phyloP scores from a whole-genome alignment of 805 yeast genomes.

The Hanseniaspora nectarophila region DNA sequence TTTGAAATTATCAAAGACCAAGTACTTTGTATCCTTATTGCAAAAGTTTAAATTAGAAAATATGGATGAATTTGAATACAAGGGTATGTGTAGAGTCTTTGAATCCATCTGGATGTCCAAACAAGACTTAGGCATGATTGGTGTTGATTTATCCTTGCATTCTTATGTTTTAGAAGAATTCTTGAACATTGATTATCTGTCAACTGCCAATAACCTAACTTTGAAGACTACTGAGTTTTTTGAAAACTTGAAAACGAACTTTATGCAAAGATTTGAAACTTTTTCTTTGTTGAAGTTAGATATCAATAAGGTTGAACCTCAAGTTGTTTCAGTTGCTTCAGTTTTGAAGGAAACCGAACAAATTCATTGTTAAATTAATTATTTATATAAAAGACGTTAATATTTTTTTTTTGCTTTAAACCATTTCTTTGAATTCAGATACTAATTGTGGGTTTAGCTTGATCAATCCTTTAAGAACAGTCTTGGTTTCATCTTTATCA shows the following conservation, averaged over 20 bases:
- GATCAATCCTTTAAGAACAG: not conserved
- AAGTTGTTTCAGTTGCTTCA: slow-evolving; percentile 24
- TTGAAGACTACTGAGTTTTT: slow-evolving; percentile 20
- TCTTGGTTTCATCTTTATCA: not conserved
- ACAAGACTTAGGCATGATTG: slow-evolving; percentile 22
- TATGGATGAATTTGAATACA: slow-evolving; percentile 20
- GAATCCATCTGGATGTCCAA: slow-evolving; percentile 25
- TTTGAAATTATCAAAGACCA: slow-evolving; percentile 21
- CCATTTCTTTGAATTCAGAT: slow-evolving; percentile 3
- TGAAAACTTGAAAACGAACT: slow-evolving; percentile 25
- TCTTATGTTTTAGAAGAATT: slow-evolving; percentile 30
- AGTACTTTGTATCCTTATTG: slow-evolving; percentile 26
- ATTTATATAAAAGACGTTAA: not conserved
- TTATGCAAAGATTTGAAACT: slow-evolving; percentile 24
- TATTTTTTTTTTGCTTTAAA: not conserved
- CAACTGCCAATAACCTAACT: slow-evolving; percentile 16
- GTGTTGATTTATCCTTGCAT: slow-evolving; percentile 25
- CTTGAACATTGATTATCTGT: slow-evolving; percentile 28
- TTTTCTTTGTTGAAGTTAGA: slow-evolving; percentile 23
- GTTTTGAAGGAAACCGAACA: slow-evolving; percentile 16
- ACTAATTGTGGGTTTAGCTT: not conserved
- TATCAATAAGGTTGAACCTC: slow-evolving; percentile 21
- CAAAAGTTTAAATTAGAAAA: slow-evolving; percentile 17
- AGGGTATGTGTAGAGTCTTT: slow-evolving; percentile 28
- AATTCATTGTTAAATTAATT: not conserved